Base-by-base conservation (phyloP, 169 alveolate species). In the Plasmodium knowlesi region DNA sequence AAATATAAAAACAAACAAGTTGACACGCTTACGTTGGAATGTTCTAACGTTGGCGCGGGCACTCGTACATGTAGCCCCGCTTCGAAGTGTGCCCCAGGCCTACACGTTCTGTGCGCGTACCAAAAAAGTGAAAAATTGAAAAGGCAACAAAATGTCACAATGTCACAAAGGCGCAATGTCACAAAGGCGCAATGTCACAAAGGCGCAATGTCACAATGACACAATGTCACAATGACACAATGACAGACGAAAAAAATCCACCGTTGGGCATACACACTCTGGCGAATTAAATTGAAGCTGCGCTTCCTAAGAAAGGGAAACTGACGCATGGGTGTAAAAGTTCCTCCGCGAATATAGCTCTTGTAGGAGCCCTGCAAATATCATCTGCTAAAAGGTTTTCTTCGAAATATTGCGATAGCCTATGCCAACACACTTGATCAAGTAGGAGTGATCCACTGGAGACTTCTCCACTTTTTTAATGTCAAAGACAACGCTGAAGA, bases 371-470 rank as follows among this genome's bases (percentile, higher is more conserved):
- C 25, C 61, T 50, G 61, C 25, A 50, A 22, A 8, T 50, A 50
- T 9, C 19, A 14, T 53, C n/a, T 34, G 9, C 78, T 91, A 91
- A 43, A 91, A 82, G 30, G 92, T 82, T 28, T 91, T 91, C 84
- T 91, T 91, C 3, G 92, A 91, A 91, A 91, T 70, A 71, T 82
- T 91, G 37, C 92, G 92, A 73, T 91, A 91, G 22, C 85, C 84
- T 80, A 91, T 73, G 19, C 95, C 95, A 12, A 91, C 95, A 72
- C 95, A 91, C 67, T 91, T 71, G 9, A 91, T 91, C 37, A 82
- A 19, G 74, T 91, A 91, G 2, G 95, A 91, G 78, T 70, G 83
- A n/a, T 91, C 92, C 71, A 91, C 53, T 82, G 73, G 91, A 2
- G 95, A 82, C 14, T 81, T 91, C 74, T 91, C 85, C 39, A 82